A percentile compares a stretch with the other conserved stretches of the same genome.
phyloP scores from a whole-genome alignment of 352 stramenopile species.

The Phytophthora boehmeriae region DNA sequence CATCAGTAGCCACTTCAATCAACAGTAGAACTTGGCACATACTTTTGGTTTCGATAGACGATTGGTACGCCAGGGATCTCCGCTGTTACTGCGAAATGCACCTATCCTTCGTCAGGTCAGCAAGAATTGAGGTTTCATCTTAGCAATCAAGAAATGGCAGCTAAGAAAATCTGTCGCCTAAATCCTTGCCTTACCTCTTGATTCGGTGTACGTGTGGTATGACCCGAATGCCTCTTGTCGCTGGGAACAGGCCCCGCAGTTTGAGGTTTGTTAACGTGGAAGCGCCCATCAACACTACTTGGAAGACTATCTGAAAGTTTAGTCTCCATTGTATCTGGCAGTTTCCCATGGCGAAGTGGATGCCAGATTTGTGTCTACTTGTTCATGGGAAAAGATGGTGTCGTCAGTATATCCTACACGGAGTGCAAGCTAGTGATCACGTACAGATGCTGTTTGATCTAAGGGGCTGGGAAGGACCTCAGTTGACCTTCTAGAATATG shows the following conservation, averaged over 20 bases:
- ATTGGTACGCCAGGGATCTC: constrained; percentile 73
- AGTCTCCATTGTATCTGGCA: constrained; percentile 17
- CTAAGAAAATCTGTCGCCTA: too few relatives aligned
- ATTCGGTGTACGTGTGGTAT: constrained; percentile 26
- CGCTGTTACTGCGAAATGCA: constrained; percentile 77
- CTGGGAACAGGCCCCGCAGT: constrained; percentile 1
- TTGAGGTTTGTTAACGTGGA: constrained; percentile 5
- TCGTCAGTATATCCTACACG: not conserved
- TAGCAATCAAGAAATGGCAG: not conserved
- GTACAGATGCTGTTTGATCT: constrained; percentile 24
- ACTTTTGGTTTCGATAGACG: constrained; percentile 80
- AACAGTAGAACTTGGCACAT: not conserved
- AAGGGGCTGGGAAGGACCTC: constrained; percentile 26
- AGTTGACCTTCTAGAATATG: constrained; percentile 18
- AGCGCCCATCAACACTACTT: constrained; percentile 1
- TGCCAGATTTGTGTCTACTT: constrained; percentile 27
- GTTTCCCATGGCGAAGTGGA: constrained; percentile 28
- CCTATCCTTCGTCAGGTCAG: constrained; percentile 53
- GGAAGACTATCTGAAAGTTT: constrained; percentile 10
- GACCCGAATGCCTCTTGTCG: constrained; percentile 3
- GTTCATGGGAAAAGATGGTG: constrained; percentile 1
- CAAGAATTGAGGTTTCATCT: not conserved
- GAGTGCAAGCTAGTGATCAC: not conserved
- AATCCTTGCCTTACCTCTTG: constrained; percentile 43
- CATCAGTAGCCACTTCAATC: not conserved